Evolutionary conservation across 1,139 yeast genomes (phyloP), one percentile per base, ranked within the genome.

Genomic region (Yarrowia galli): DNA sequence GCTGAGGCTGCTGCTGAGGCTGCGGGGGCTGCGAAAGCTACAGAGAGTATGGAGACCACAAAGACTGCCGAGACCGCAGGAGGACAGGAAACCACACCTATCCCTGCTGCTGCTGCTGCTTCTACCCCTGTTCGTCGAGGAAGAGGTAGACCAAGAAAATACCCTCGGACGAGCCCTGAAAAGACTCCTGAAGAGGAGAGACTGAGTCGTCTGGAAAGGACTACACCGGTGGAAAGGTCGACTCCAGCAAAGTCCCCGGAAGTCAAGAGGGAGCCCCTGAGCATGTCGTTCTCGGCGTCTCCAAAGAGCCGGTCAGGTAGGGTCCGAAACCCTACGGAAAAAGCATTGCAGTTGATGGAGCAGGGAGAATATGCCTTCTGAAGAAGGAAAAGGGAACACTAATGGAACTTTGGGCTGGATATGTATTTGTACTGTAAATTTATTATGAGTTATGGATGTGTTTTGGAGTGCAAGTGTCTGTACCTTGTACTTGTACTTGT

Each of bases 391-490:
- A 13, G 16, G 32, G 32, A 45, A 16, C 28, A 48, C 58, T 51
- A 51, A 51, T 51, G 42, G 38, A 8, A 8, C 22, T 9, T 18
- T 42, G 48, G 54, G 25, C 15, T 20, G 60, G 45, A 53, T 36
- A 53, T 53, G 60, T 53, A 53, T 53, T 53, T 53, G 60, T 53
- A 53, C 45, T 36, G 60, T 53, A 53, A 36, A 16, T 53, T 36
- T 22, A 53, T 53, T 36, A 51, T 51, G 28, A 20, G 28, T 9
- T 2, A n/a, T n/a, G 9, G 12, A 1, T 28, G 32, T 28, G 7
- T 28, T 10, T 28, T 5, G 28, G 28, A 7, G 32, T n/a, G n/a
- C n/a, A n/a, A n/a, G n/a, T 28, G 1, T 28, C 9, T 28, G 32
- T 6, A 28, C 8, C n/a, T 3, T 3, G 32, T 35, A 35, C 36